Evolutionary conservation across 179 eudicot species (phyloP).

Genomic region (Gypsophila paniculata): DNA sequence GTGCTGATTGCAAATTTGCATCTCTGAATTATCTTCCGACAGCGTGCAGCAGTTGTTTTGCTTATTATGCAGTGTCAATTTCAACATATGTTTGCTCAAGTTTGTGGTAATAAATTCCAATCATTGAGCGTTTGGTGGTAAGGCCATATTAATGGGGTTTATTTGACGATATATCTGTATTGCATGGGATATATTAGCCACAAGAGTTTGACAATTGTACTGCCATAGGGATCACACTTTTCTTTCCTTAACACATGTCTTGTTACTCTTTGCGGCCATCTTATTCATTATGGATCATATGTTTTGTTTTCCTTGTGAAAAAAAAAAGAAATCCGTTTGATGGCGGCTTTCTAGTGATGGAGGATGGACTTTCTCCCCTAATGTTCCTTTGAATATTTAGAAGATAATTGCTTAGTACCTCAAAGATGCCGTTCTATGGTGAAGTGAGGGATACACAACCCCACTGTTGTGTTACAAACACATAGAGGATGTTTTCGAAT

Average conservation of each 20-base stretch:
- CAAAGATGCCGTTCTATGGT: too few relatives aligned
- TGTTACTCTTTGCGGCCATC: neutral
- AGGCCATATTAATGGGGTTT: neutral
- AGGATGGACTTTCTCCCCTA: neutral
- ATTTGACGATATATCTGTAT: neutral
- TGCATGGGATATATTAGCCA: neutral
- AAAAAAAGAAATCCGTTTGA: neutral
- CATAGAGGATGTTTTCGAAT: too few relatives aligned
- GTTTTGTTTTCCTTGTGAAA: neutral
- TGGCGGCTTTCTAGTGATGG: neutral
- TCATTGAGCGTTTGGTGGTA: neutral
- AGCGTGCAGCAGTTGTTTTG: neutral
- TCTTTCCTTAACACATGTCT: neutral
- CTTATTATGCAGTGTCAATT: neutral
- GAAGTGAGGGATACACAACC: too few relatives aligned
- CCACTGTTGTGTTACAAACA: neutral
- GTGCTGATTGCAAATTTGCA: neutral
- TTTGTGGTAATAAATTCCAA: neutral
- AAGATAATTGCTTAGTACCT: neutral
- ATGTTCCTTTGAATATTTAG: neutral
- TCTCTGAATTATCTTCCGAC: neutral
- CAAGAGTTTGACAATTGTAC: neutral
- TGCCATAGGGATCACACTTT: neutral
- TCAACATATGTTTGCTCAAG: neutral
- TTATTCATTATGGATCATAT: neutral